Evolutionary conservation across 805 yeast species (phyloP).

Genomic region (Kluyveromyces starmeri): DNA sequence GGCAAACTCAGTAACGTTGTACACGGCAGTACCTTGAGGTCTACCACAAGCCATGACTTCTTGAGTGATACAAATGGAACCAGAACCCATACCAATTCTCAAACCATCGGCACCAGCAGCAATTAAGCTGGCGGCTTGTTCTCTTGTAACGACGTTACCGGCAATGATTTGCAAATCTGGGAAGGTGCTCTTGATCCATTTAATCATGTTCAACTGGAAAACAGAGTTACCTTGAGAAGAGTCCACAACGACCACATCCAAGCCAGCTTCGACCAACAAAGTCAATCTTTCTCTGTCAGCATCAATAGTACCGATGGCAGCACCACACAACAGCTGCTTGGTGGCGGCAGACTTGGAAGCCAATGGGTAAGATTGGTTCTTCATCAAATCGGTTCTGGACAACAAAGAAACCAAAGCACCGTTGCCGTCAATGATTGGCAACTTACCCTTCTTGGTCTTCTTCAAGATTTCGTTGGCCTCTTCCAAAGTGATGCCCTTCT

Average conservation of each 20-base stretch:
- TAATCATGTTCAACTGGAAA: slow-evolving; percentile 89
- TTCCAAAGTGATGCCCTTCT: slow-evolving; percentile 67
- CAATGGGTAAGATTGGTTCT: slow-evolving; percentile 85
- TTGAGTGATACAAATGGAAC: slow-evolving; percentile 98
- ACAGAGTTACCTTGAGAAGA: slow-evolving; percentile 96
- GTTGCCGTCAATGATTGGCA: slow-evolving; percentile 77
- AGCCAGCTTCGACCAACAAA: slow-evolving; percentile 87
- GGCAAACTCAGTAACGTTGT: slow-evolving; percentile 88
- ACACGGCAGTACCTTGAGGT: slow-evolving; percentile 99
- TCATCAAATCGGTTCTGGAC: slow-evolving; percentile 94
- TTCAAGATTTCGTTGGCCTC: slow-evolving; percentile 89
- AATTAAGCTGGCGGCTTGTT: slow-evolving; percentile 93
- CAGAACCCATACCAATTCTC: slow-evolving; percentile 99
- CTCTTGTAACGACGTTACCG: slow-evolving; percentile 98
- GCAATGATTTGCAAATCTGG: slow-evolving; percentile 85
- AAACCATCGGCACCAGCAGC: slow-evolving; percentile 96
- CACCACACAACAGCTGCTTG: slow-evolving; percentile 96
- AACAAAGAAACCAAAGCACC: slow-evolving; percentile 79
- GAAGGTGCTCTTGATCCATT: slow-evolving; percentile 75
- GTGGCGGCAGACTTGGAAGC: slow-evolving; percentile 91
- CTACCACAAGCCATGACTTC: slow-evolving; percentile 99
- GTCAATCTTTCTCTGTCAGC: slow-evolving; percentile 80
- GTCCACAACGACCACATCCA: slow-evolving; percentile 92
- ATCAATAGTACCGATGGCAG: slow-evolving; percentile 91
- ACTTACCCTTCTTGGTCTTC: slow-evolving; percentile 92